These are phyloP conservation scores for Fusarium musae DNA, from an alignment of 2,329 filamentous ascomycete species.

Conservation along the genomic window DNA sequence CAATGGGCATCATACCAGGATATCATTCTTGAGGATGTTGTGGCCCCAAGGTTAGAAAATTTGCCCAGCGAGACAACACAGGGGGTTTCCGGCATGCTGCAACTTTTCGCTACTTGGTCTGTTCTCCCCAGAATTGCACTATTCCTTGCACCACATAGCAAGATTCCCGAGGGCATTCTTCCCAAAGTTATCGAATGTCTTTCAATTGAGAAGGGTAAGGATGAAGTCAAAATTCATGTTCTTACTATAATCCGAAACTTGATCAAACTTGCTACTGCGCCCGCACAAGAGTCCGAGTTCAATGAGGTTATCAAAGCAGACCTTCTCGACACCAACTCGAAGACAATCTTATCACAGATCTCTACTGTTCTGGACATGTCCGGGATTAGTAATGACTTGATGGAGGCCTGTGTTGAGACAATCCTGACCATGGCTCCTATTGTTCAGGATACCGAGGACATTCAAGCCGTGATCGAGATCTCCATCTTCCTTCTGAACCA, in stretches of 20 bases:
- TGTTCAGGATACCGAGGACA: constrained; percentile 74
- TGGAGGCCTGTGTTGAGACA: constrained; percentile 82
- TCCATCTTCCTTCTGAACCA: constrained; percentile 85
- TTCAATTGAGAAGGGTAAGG: constrained; percentile 77
- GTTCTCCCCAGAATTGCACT: constrained; percentile 71
- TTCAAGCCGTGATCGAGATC: constrained; percentile 81
- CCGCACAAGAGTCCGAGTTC: constrained; percentile 65
- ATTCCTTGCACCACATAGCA: constrained; percentile 66
- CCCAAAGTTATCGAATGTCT: constrained; percentile 78
- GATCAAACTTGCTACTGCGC: constrained; percentile 67
- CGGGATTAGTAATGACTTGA: constrained; percentile 74
- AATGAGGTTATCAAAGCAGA: constrained; percentile 66
- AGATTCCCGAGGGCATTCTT: constrained; percentile 70
- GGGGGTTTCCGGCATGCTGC: constrained; percentile 84
- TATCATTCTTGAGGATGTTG: constrained; percentile 76
- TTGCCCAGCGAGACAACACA: constrained; percentile 89
- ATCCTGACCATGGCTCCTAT: constrained; percentile 80
- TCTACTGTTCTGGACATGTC: constrained; percentile 71
- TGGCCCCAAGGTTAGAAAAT: constrained; percentile 80
- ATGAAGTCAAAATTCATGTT: constrained; percentile 86
- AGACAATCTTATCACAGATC: constrained; percentile 73
- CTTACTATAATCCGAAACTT: constrained; percentile 79
- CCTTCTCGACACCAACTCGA: constrained; percentile 66
- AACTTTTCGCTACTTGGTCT: constrained; percentile 85
- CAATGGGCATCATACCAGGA: constrained; percentile 79